Conservation (phyloP, 2,329 filamentous ascomycete species). For the Dactylellina haptotyla region DNA sequence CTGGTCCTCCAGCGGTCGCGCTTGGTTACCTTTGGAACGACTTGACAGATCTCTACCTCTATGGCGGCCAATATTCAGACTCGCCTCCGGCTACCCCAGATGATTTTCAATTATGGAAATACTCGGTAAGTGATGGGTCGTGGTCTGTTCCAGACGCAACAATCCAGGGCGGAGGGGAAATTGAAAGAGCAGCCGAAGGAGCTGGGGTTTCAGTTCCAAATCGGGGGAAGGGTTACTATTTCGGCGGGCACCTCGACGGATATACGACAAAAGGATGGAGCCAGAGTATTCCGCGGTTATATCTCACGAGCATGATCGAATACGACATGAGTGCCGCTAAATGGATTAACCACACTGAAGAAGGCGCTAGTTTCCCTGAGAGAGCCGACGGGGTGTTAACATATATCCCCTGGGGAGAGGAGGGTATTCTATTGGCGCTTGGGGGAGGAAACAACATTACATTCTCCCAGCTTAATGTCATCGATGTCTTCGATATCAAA, state of each 20-base stretch:
- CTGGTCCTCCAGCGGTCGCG: constrained; percentile 75
- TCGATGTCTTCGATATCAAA: constrained; percentile 83
- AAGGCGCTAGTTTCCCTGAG: constrained; percentile 74
- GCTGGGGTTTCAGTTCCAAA: constrained; percentile 76
- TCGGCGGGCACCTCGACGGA: constrained; percentile 78
- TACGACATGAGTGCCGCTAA: constrained; percentile 73
- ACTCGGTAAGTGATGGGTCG: constrained; percentile 66
- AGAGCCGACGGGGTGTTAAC: constrained; percentile 78
- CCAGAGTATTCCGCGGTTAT: constrained; percentile 71
- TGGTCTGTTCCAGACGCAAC: constrained; percentile 54
- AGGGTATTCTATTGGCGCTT: constrained; percentile 80
- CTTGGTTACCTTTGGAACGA: constrained; percentile 80
- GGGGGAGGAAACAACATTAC: constrained; percentile 76
- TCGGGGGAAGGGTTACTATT: constrained; percentile 78
- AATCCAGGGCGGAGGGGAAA: constrained; percentile 30
- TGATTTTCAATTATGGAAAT: constrained; percentile 75
- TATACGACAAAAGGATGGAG: constrained; percentile 75
- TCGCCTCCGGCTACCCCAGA: constrained; percentile 68
- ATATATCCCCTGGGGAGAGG: constrained; percentile 78
- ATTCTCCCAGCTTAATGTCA: constrained; percentile 76
- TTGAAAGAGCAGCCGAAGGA: constrained; percentile 78
- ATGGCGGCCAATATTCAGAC: constrained; percentile 78
- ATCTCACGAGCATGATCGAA: constrained; percentile 78
- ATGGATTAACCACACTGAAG: constrained; percentile 79
- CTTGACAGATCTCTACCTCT: constrained; percentile 75